phyloP scores from a whole-genome alignment of 2,329 filamentous ascomycete species.

The Xylariales sp. region DNA sequence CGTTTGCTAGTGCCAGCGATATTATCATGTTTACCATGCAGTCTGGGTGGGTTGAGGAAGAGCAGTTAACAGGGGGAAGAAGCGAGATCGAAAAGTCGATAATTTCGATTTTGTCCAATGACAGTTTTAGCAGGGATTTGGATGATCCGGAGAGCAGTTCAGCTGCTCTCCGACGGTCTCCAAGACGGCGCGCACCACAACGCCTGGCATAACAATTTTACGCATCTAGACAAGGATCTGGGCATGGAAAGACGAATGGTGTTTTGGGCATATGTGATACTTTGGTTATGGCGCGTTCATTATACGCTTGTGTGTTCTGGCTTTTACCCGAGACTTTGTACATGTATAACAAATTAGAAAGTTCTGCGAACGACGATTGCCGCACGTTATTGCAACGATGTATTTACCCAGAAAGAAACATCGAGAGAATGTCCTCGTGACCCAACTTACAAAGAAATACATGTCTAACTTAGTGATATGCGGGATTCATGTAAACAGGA shows the following conservation, averaged over 20 bases:
- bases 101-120: slow-evolving; percentile 19
- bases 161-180: slow-evolving; percentile 16
- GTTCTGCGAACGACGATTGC: no score
- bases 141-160: slow-evolving; percentile 6
- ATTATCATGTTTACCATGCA: slow-evolving; percentile 54
- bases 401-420: no score
- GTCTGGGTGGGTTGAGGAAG: slow-evolving; percentile 51
- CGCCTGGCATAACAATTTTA: slow-evolving; percentile 3
- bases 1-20: slow-evolving; percentile 52
- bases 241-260: not conserved
- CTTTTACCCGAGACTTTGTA: no score
- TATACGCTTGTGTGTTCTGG: no score
- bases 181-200: slow-evolving; percentile 11
- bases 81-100: slow-evolving; percentile 27
- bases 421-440: no score
- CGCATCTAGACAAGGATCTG: no score
- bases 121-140: slow-evolving; percentile 10
- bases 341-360: no score
- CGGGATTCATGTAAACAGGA: no score
- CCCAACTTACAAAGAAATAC: no score
- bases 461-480: no score
- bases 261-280: not conserved
- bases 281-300: no score
- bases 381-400: no score
- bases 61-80: slow-evolving; percentile 40